phyloP scores from a whole-genome alignment of 306 rosid species.

The Datisca glomerata region DNA sequence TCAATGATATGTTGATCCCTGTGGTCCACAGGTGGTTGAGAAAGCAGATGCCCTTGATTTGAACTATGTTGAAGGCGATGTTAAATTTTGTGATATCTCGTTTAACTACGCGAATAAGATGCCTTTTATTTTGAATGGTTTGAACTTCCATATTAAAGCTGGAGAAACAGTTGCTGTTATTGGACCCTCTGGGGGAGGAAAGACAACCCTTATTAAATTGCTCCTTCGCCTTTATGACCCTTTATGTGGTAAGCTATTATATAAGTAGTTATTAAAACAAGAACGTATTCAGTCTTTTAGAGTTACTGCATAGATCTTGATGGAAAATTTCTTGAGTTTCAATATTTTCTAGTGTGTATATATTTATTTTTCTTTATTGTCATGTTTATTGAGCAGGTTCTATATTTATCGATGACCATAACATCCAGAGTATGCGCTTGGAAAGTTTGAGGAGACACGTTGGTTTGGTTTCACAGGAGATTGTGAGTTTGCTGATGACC shows the following conservation, averaged over 20 bases:
- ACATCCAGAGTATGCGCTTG: slow-evolving; percentile 38
- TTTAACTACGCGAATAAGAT: slow-evolving; percentile 43
- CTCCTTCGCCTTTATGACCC: slow-evolving; percentile 90
- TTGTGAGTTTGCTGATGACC: too few relatives aligned
- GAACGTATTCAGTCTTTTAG: too few relatives aligned
- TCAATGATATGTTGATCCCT: slow-evolving; percentile 5
- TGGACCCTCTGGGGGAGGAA: slow-evolving; percentile 97
- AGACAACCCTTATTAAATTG: slow-evolving; percentile 68
- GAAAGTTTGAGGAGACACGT: slow-evolving; percentile 63
- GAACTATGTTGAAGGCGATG: slow-evolving; percentile 46
- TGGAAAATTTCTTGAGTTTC: background rate
- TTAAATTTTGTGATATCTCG: slow-evolving; percentile 59
- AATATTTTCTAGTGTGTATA: slow-evolving; percentile 13
- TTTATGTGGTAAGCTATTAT: slow-evolving; percentile 42
- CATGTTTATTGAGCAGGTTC: slow-evolving; percentile 27
- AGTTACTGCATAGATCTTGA: too few relatives aligned
- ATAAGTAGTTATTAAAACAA: too few relatives aligned
- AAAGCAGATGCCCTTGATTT: slow-evolving; percentile 51
- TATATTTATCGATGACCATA: slow-evolving; percentile 50
- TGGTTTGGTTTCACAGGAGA: slow-evolving; percentile 81
- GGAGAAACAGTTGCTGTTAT: slow-evolving; percentile 90
- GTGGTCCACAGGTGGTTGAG: slow-evolving; percentile 54
- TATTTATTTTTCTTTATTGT: background rate
- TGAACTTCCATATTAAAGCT: slow-evolving; percentile 57
- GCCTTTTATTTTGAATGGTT: slow-evolving; percentile 48